Evolutionary conservation across 2,329 filamentous ascomycete genomes (phyloP).

Genomic region (Didymella keratinophila): DNA sequence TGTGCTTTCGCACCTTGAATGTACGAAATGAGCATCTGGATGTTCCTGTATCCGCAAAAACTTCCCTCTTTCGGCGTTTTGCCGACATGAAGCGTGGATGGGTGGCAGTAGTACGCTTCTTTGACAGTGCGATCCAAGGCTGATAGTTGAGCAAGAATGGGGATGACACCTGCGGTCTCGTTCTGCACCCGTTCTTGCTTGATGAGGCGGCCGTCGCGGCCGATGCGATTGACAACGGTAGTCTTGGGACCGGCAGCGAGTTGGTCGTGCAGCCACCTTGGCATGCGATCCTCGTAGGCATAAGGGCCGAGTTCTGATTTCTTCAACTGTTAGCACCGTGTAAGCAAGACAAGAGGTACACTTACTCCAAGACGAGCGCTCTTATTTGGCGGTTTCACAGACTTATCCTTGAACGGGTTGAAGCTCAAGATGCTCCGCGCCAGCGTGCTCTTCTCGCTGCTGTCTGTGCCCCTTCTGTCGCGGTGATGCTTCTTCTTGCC

Average conservation of each 20-base stretch:
- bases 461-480: conserved; percentile 35
- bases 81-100: conserved; percentile 77
- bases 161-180: conserved; percentile 55
- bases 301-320: conserved; percentile 57
- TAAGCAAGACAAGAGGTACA: not conserved
- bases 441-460: conserved; percentile 48
- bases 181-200: conserved; percentile 54
- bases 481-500: conserved; percentile 37
- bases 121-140: conserved; percentile 70
- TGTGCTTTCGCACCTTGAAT: conserved; percentile 66
- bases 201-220: conserved; percentile 53
- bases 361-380: conserved; percentile 48
- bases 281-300: conserved; percentile 58
- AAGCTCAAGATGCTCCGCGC: conserved; percentile 47
- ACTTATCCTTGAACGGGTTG: conserved; percentile 45
- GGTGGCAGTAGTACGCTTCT: conserved; percentile 81
- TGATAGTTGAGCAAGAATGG: conserved; percentile 57
- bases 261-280: conserved; percentile 51
- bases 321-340: conserved; percentile 36
- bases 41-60: conserved; percentile 95
- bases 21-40: conserved; percentile 88
- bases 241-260: conserved; percentile 53
- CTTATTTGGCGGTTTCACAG: conserved; percentile 40
- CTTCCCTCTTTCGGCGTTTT: conserved; percentile 83
- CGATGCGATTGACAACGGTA: conserved; percentile 51